Conservation (phyloP, 805 yeast species). For the Candida fluviatilis region DNA sequence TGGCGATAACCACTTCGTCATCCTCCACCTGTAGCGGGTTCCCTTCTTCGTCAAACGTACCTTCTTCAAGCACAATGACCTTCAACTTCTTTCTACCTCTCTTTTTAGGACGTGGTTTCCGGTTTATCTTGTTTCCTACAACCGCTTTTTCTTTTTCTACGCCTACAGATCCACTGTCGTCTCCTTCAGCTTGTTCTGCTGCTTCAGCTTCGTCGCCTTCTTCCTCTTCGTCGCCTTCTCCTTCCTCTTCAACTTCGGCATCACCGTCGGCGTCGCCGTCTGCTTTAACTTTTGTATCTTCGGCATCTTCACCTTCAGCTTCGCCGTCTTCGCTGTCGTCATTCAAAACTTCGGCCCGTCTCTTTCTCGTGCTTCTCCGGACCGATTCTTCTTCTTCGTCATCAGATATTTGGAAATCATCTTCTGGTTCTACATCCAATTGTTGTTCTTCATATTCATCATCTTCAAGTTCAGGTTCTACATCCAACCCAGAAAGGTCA, state of each 20-base stretch:
- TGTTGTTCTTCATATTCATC: constrained; percentile 12
- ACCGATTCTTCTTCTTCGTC: constrained; percentile 22
- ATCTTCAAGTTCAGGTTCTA: constrained; percentile 14
- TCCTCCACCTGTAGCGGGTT: constrained; percentile 57
- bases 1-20: constrained; percentile 73
- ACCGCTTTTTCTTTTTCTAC: constrained; percentile 16
- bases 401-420: constrained; percentile 19
- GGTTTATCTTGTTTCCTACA: constrained; percentile 8
- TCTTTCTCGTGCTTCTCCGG: constrained; percentile 1
- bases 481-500: constrained; percentile 15
- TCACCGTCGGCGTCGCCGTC: constrained; percentile 14
- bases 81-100: constrained; percentile 42
- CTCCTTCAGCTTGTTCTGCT: constrained; percentile 14
- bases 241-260: constrained; percentile 22
- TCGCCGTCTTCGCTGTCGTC: constrained; percentile 15
- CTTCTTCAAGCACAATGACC: constrained; percentile 33
- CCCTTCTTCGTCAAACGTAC: constrained; percentile 62
- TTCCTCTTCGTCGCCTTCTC: constrained; percentile 16
- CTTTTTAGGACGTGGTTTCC: constrained; percentile 28
- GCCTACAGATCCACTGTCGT: constrained; percentile 10
- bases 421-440: constrained; percentile 9
- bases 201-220: constrained; percentile 21
- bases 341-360: constrained; percentile 14
- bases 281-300: constrained; percentile 12
- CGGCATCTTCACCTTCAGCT: constrained; percentile 14